phyloP scores from a whole-genome alignment of 176 grass and related monocot genomes.

The Poa pratensis region DNA sequence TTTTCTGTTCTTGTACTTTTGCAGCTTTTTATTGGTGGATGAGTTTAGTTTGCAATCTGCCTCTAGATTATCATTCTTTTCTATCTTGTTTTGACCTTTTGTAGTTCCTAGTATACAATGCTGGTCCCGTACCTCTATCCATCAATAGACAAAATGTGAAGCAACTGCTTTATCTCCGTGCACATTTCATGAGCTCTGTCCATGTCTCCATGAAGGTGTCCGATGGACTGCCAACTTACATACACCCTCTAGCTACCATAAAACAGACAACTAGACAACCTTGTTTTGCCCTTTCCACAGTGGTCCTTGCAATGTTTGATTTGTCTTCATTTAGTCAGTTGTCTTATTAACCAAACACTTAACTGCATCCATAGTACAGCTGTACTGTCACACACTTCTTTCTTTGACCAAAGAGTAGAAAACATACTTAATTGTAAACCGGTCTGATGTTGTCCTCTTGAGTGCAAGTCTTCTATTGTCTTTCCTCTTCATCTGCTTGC shows the following conservation, averaged over 20 bases:
- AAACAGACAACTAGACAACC: not conserved
- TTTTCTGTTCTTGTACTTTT: too few species aligned
- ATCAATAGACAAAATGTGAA: too few species aligned
- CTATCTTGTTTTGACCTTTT: too few species aligned
- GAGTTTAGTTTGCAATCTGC: too few species aligned
- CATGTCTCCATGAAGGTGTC: not conserved
- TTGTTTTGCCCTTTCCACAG: not conserved
- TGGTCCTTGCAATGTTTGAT: not conserved
- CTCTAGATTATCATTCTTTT: too few species aligned
- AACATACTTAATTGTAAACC: too few species aligned
- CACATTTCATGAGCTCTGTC: not conserved
- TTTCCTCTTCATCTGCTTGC: not conserved
- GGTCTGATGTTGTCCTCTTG: too few species aligned
- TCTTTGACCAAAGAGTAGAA: not conserved
- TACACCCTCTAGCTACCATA: not conserved
- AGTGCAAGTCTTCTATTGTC: not conserved
- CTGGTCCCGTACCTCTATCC: too few species aligned
- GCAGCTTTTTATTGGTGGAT: too few species aligned
- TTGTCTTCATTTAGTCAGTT: not conserved
- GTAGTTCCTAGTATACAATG: too few species aligned
- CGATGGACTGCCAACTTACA: not conserved
- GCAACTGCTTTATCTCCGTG: too few species aligned
- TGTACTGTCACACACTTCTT: not conserved
- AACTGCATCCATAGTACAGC: not conserved
- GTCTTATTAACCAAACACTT: not conserved